These are phyloP conservation scores for Xanthoconium separans DNA, from an alignment of 1,284 basidiomycete genomes.

Conservation along the genomic window DNA sequence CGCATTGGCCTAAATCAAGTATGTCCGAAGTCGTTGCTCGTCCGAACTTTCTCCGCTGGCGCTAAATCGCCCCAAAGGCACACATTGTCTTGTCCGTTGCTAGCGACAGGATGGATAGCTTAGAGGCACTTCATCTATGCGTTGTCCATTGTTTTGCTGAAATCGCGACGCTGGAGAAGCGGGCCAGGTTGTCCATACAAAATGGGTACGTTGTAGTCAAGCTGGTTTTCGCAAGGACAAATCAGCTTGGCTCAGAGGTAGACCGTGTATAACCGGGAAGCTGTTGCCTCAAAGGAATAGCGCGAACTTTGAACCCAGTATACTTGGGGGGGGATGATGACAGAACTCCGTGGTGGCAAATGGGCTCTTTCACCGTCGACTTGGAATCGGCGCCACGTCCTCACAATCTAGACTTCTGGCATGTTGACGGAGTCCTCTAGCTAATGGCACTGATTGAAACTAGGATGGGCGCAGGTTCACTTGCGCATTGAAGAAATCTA, in stretches of 20 bases:
- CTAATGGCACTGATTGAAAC: background rate
- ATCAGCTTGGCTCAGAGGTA: constrained; percentile 44
- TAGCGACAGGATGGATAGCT: background rate
- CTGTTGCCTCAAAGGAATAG: constrained; percentile 52
- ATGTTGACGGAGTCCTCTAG: background rate
- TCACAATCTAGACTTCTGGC: constrained; percentile 9
- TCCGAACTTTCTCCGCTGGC: background rate
- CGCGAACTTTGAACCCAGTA: background rate
- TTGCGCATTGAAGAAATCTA: background rate
- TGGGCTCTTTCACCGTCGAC: constrained; percentile 8
- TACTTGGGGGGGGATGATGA: background rate
- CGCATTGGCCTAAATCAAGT: background rate
- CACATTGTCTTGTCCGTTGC: background rate
- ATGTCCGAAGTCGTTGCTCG: background rate
- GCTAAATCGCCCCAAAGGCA: background rate
- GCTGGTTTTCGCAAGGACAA: constrained; percentile 52
- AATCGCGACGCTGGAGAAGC: constrained; percentile 21
- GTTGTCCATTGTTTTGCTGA: background rate
- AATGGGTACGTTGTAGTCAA: constrained; percentile 34
- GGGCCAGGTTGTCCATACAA: constrained; percentile 53
- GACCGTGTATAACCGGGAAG: constrained; percentile 39
- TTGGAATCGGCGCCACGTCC: background rate
- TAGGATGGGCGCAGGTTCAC: background rate
- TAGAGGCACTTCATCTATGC: background rate
- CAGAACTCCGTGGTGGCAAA: constrained; percentile 4